phyloP scores from a whole-genome alignment of 108 stramenopile species.

The Skeletonema grethae region DNA sequence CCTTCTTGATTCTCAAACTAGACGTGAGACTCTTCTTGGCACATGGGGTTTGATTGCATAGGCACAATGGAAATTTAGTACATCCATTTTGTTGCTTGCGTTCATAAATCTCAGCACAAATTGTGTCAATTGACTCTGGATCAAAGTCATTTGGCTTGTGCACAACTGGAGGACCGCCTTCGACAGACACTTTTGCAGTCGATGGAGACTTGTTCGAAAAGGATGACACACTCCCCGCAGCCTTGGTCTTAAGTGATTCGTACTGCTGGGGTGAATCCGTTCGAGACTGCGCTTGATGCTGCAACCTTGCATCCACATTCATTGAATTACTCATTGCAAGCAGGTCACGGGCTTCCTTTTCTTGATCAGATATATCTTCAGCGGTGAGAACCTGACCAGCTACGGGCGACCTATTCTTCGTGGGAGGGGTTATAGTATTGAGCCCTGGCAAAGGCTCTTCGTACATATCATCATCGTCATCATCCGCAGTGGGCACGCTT shows the following conservation, averaged over 20 bases:
- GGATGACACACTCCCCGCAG: neutral
- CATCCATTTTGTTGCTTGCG: neutral
- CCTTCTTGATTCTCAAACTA: neutral
- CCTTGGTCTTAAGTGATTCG: neutral
- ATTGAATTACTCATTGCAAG: neutral
- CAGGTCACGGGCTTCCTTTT: neutral
- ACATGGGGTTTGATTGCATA: neutral
- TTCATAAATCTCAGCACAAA: conserved; percentile 5
- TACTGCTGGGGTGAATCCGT: neutral
- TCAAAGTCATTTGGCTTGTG: conserved; percentile 1
- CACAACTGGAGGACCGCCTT: neutral
- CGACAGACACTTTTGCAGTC: neutral
- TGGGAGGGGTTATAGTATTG: neutral
- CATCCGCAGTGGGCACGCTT: no score
- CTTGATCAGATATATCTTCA: neutral
- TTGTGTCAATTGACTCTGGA: conserved; percentile 2
- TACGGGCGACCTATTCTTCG: neutral
- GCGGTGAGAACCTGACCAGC: neutral
- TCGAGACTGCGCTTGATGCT: neutral
- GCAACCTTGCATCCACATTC: neutral
- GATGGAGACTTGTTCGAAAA: neutral
- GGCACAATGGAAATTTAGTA: neutral
- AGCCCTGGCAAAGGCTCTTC: neutral
- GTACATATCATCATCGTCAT: neutral
- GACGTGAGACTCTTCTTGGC: neutral